Conservation (phyloP, 2,329 filamentous ascomycete species). For the Paracamarosporium sp. region DNA sequence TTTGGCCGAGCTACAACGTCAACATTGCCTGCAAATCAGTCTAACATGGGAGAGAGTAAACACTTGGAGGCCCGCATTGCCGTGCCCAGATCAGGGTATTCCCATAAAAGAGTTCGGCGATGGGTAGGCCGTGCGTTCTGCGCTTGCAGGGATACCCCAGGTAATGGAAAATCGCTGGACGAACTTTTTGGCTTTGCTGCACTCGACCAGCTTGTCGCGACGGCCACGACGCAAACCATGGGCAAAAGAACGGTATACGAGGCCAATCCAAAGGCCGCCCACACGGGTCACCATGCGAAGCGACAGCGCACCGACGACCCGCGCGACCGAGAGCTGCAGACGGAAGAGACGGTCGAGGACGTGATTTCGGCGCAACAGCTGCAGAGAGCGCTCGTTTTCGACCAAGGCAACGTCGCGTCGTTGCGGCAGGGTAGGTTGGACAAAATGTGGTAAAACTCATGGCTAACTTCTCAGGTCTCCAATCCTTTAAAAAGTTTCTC, state of each 20-base stretch:
- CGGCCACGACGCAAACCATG: conserved; percentile 19
- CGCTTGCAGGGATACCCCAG: neutral
- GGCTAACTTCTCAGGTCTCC: conserved; percentile 59
- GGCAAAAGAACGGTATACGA: conserved; percentile 44
- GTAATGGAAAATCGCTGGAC: neutral
- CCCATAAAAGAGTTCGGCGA: neutral
- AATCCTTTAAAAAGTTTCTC: conserved; percentile 74
- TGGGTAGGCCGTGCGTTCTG: neutral
- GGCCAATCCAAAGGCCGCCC: conserved; percentile 28
- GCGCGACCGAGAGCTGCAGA: conserved; percentile 31
- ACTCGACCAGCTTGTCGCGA: neutral
- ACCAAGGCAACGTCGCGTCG: conserved; percentile 39
- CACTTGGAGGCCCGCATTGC: no score
- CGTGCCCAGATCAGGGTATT: no score
- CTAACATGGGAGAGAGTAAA: no score
- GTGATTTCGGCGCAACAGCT: conserved; percentile 43
- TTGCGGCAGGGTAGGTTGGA: conserved; percentile 36
- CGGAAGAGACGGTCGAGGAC: conserved; percentile 27
- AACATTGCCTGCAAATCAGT: no score
- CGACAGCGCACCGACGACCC: conserved; percentile 37
- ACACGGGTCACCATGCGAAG: conserved; percentile 34
- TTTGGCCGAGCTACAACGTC: no score
- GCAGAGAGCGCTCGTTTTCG: conserved; percentile 45
- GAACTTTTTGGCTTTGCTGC: conserved; percentile 25
- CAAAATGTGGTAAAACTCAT: neutral